A percentile compares a stretch with the other conserved stretches of the same genome.
phyloP scores from a whole-genome alignment of 2,329 filamentous ascomycete genomes.

The Monosporascus sp. region DNA sequence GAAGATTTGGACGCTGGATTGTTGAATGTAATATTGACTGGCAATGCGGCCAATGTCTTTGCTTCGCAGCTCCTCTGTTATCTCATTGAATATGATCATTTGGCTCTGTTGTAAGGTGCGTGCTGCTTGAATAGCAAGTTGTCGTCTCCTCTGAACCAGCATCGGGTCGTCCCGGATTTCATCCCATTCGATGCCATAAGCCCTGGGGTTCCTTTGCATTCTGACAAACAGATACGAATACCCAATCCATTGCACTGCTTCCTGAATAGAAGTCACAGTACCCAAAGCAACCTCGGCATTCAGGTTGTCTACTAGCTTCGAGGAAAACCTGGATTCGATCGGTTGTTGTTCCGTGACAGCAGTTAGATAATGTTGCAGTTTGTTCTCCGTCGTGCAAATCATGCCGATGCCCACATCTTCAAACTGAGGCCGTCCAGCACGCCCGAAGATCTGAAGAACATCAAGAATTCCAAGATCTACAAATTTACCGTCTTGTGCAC shows the following conservation, averaged over 20 bases:
- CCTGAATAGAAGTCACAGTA: conserved; percentile 88
- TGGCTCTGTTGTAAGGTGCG: conserved; percentile 84
- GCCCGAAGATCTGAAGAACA: conserved; percentile 96
- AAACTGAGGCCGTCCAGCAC: conserved; percentile 94
- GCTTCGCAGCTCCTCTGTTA: conserved; percentile 83
- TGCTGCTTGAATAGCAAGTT: conserved; percentile 84
- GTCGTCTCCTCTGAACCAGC: conserved; percentile 77
- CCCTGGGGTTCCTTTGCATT: conserved; percentile 86
- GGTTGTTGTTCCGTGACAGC: conserved; percentile 94
- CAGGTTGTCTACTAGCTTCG: conserved; percentile 90
- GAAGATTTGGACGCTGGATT: conserved; percentile 92
- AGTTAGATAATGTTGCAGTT: conserved; percentile 81
- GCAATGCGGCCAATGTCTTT: conserved; percentile 97
- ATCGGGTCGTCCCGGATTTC: conserved; percentile 85
- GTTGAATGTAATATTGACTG: conserved; percentile 93
- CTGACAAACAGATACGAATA: conserved; percentile 97
- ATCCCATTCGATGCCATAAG: conserved; percentile 92
- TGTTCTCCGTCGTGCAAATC: conserved; percentile 96
- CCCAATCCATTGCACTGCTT: conserved; percentile 94
- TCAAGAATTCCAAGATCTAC: conserved; percentile 94
- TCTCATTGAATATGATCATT: conserved; percentile 98
- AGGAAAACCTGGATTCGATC: conserved; percentile 94
- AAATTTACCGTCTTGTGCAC: conserved; percentile 92
- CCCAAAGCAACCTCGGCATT: conserved; percentile 93
- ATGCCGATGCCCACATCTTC: conserved; percentile 97